Conservation (phyloP, 192 early-diverging fungal species). For the Coemansia sp. region DNA sequence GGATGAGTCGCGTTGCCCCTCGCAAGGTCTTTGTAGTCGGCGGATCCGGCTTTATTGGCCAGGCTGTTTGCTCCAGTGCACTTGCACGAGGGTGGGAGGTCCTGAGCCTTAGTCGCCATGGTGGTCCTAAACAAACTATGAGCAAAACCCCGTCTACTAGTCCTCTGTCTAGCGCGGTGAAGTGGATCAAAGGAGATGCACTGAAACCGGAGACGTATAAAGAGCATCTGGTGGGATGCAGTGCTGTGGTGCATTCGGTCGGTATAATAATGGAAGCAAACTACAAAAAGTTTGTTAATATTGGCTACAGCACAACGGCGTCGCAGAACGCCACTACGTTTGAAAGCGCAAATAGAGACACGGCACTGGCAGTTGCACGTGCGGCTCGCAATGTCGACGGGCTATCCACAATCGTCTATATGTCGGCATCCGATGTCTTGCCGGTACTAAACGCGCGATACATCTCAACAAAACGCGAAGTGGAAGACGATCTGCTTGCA, state of each 20-base stretch:
- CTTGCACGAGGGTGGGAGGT: conserved; percentile 54
- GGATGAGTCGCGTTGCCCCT: conserved; percentile 13
- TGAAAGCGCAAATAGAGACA: conserved; percentile 68
- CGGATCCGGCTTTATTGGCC: conserved; percentile 63
- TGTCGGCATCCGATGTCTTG: conserved; percentile 65
- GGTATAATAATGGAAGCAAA: conserved; percentile 68
- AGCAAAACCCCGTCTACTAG: background rate
- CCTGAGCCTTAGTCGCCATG: conserved; percentile 55
- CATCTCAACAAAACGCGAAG: conserved; percentile 74
- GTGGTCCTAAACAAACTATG: conserved; percentile 27
- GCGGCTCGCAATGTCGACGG: conserved; percentile 49
- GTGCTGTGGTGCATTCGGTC: conserved; percentile 70
- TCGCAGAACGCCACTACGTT: conserved; percentile 53
- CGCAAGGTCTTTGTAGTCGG: conserved; percentile 62
- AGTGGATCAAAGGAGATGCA: conserved; percentile 66
- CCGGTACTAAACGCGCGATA: conserved; percentile 65
- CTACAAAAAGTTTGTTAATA: conserved; percentile 63
- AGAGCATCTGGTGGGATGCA: conserved; percentile 55
- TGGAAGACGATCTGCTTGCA: conserved; percentile 59
- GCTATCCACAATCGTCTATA: conserved; percentile 62
- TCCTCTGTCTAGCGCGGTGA: conserved; percentile 24
- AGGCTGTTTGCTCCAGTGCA: conserved; percentile 50
- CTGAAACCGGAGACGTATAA: conserved; percentile 61
- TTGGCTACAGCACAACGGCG: conserved; percentile 14
- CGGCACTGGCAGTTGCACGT: conserved; percentile 61